Conservation (phyloP, 306 rosid species). For the Abrus precatorius region DNA sequence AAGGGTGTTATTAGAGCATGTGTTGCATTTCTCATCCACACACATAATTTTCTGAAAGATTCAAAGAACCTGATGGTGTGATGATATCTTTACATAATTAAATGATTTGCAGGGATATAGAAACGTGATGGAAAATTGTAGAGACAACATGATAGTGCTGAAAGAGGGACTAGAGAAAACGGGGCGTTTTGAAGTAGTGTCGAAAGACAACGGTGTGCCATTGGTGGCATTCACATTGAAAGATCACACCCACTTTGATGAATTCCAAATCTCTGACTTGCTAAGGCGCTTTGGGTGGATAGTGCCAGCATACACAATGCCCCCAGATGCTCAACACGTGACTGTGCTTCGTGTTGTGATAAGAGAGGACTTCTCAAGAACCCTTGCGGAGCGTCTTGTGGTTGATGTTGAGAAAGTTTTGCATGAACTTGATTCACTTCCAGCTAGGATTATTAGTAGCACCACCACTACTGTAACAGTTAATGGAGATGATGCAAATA, state of each 20-base stretch:
- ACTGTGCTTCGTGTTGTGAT: conserved; percentile 90
- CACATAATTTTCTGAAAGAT: not conserved
- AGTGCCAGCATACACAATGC: conserved; percentile 96
- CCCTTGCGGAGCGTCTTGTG: conserved; percentile 89
- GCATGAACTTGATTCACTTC: conserved; percentile 80
- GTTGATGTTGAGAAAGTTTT: conserved; percentile 69
- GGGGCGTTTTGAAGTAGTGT: conserved; percentile 72
- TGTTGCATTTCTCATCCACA: not conserved
- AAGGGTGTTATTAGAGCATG: not conserved
- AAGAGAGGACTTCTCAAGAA: conserved; percentile 88
- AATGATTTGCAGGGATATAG: conserved; percentile 70
- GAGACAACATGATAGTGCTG: conserved; percentile 86
- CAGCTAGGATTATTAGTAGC: conserved; percentile 53
- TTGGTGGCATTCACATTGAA: conserved; percentile 89
- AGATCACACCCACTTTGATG: conserved; percentile 65
- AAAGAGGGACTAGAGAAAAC: conserved; percentile 79
- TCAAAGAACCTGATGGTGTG: not conserved
- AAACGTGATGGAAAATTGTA: conserved; percentile 91
- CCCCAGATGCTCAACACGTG: conserved; percentile 81
- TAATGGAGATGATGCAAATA: not conserved
- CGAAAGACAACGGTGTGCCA: conserved; percentile 89
- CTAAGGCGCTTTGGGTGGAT: conserved; percentile 92
- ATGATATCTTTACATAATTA: not conserved
- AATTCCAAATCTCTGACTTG: conserved; percentile 79
- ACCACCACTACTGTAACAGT: conserved; percentile 42